Conservation (phyloP, 1,139 yeast genomes). For the Taphrina wiesneri region DNA sequence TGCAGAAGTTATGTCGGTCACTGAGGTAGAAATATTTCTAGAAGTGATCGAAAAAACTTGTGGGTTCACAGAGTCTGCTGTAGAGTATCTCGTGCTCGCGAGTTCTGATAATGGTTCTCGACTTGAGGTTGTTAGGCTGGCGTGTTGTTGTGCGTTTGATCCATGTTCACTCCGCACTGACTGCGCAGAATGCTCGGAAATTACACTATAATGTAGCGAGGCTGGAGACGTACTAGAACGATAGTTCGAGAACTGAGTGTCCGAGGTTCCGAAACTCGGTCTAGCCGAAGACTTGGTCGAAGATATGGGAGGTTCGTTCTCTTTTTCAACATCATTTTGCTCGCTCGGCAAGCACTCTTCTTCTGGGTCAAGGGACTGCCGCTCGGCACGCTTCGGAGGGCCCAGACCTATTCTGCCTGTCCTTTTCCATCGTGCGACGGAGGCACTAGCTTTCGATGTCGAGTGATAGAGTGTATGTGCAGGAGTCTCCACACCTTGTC, state of each 20-base stretch:
- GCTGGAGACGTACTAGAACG: background rate
- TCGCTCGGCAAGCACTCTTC: conserved; percentile 6
- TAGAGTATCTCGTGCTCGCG: background rate
- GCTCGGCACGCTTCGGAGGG: conserved; percentile 37
- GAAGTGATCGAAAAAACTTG: background rate
- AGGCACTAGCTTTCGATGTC: conserved; percentile 1
- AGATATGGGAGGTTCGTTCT: conserved; percentile 14
- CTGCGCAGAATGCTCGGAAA: background rate
- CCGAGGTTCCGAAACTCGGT: background rate
- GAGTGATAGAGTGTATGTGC: conserved; percentile 2
- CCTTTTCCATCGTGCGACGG: conserved; percentile 35
- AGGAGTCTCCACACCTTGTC: background rate
- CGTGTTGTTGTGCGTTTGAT: background rate
- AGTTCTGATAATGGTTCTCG: background rate
- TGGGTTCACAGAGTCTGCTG: background rate
- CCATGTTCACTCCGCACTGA: background rate
- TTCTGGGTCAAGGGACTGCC: conserved; percentile 31
- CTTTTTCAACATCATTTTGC: background rate
- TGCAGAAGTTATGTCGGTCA: too few relatives aligned
- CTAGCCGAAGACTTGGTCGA: background rate
- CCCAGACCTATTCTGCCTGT: conserved; percentile 36
- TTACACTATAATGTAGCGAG: background rate
- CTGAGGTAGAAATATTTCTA: too few relatives aligned
- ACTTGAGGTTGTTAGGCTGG: background rate
- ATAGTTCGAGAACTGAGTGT: background rate